These are phyloP conservation scores for Penicillium sp. DNA, from an alignment of 2,329 filamentous ascomycete genomes.

Conservation along the genomic window DNA sequence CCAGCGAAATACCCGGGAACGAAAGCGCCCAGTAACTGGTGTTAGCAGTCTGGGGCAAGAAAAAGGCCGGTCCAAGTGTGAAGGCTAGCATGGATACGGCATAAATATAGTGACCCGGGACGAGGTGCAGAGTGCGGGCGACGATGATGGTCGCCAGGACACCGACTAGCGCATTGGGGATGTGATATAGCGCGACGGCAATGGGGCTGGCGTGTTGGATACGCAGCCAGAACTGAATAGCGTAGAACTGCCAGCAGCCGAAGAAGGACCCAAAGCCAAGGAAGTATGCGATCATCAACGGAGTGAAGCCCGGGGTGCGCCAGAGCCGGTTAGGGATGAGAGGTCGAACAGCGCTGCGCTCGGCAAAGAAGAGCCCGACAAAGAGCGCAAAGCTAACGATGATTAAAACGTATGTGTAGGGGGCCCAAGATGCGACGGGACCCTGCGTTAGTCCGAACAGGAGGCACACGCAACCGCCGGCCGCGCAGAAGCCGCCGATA, in stretches of 20 bases:
- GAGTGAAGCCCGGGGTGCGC: constrained; percentile 46
- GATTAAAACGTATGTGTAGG: constrained; percentile 51
- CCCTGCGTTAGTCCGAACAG: constrained; percentile 59
- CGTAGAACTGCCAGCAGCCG: constrained; percentile 43
- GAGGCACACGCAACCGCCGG: constrained; percentile 54
- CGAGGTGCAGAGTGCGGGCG: constrained; percentile 46
- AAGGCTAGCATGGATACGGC: constrained; percentile 46
- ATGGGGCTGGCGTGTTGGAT: constrained; percentile 43
- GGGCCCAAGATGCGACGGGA: constrained; percentile 50
- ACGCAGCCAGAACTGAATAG: constrained; percentile 42
- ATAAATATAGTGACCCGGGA: constrained; percentile 51
- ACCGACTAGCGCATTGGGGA: constrained; percentile 49
- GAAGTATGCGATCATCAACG: constrained; percentile 47
- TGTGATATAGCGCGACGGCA: constrained; percentile 46
- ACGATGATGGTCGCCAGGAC: constrained; percentile 50
- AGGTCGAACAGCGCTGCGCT: constrained; percentile 45
- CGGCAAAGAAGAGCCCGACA: constrained; percentile 49
- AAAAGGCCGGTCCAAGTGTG: constrained; percentile 42
- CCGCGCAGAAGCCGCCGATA: constrained; percentile 48
- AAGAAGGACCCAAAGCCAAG: constrained; percentile 49
- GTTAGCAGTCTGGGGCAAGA: constrained; percentile 42
- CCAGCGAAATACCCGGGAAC: constrained; percentile 46
- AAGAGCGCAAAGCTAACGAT: constrained; percentile 51
- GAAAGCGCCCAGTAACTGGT: constrained; percentile 50
- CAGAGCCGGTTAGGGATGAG: constrained; percentile 49